Evolutionary conservation across 768 basidiomycete species (phyloP), one percentile per base, ranked within the genome.

Genomic region (Termitomyces sp.): DNA sequence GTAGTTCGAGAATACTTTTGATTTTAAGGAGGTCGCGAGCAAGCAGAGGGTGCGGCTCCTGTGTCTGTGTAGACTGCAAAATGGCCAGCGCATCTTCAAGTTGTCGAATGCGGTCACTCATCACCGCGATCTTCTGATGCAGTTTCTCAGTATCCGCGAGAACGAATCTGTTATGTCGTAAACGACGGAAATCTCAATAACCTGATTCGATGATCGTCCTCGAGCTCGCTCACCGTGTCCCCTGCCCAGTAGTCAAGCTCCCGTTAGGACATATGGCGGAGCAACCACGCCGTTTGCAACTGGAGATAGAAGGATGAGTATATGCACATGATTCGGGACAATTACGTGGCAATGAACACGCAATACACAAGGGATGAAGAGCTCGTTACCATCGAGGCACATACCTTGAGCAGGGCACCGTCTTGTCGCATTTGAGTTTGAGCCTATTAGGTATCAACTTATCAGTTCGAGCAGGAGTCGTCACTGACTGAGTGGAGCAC

Each of bases 241-340:
- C 89, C 68, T 91, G 87, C 5, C 89, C 89, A 1, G 89, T 91
- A 14, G 87, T 83, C 43, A 91, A 78, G 68, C 86, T 88, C 36
- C 88, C 89, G 66, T 90, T 90, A 3, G 88, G 89, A 73, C 90
- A 92, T 57, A 92, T 91, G 11, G 86, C 86, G 5, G 86, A 83
- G 67, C 89, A 91, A 34, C 89, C 89, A 65, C 89, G 77, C 46
- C 89, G 83, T 69, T 85, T 89, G 71, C 89, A 87, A 56, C 81
- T 82, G 60, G 37, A 38, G 49, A 43, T 25, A 38, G 49, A 61
- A 60, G 50, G 49, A 36, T 50, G 37, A 50, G 55, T 55, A 54
- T 17, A 32, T 50, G 14, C 8, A 51, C 12, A 29, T 40, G 56
- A 38, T 54, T 53, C 36, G 53, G 29, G 17, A 59, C 9, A 29